phyloP scores from a whole-genome alignment of 352 stramenopile genomes.

The Pythium rishiriense region DNA sequence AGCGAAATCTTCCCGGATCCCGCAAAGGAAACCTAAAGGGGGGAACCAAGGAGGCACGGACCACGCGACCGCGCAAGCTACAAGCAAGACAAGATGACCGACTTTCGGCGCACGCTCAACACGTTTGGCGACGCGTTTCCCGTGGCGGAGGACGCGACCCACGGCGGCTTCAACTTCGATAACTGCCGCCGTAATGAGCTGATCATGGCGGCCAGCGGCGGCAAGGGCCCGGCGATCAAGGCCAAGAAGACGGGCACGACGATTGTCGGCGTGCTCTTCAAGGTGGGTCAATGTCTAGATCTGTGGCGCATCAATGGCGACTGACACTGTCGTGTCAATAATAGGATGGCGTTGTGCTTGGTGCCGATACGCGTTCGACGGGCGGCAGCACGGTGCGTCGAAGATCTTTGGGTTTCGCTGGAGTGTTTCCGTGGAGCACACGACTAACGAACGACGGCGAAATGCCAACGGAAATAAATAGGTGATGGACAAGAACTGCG shows the following conservation, averaged over 20 bases:
- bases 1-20: conserved; percentile 31
- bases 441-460: background rate
- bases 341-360: conserved; percentile 95
- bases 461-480: conserved; percentile 2
- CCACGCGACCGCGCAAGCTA: background rate
- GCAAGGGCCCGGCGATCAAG: conserved; percentile 67
- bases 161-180: conserved; percentile 92
- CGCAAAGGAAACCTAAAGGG: conserved; percentile 17
- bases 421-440: background rate
- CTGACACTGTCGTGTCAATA: background rate
- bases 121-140: conserved; percentile 76
- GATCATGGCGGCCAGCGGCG: conserved; percentile 57
- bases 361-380: conserved; percentile 97
- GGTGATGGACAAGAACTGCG: conserved; percentile 99
- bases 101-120: conserved; percentile 82
- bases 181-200: conserved; percentile 92
- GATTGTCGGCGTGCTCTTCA: conserved; percentile 96
- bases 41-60: conserved; percentile 9
- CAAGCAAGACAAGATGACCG: conserved; percentile 71
- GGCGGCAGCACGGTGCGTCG: conserved; percentile 80
- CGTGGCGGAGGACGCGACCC: conserved; percentile 42
- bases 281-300: conserved; percentile 32
- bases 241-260: conserved; percentile 96
- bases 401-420: background rate
- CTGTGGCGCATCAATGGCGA: background rate